Percentiles rank a stretch among this genome's conserved stretches.
Conservation (phyloP, 495 filamentous ascomycete genomes). For the Neurospora africana region DNA sequence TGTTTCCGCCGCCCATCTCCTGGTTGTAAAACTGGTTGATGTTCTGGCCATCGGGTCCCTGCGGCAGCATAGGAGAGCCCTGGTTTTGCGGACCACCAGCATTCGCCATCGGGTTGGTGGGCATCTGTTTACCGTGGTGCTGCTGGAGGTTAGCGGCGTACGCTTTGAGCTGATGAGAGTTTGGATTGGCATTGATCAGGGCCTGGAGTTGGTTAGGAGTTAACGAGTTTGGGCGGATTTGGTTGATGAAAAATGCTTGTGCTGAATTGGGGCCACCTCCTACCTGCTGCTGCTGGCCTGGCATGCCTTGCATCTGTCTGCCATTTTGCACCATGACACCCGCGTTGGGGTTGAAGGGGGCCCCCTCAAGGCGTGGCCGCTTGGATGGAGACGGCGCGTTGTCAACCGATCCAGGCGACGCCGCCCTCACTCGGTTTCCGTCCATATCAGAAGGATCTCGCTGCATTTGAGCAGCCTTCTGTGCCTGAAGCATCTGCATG, state of each 20-base stretch:
- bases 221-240: slow-evolving; percentile 64
- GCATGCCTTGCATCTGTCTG: slow-evolving; percentile 60
- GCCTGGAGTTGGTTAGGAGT: slow-evolving; percentile 67
- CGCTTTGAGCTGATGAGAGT: slow-evolving; percentile 47
- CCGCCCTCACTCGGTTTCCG: slow-evolving; percentile 67
- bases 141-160: slow-evolving; percentile 75
- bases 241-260: slow-evolving; percentile 61
- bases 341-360: slow-evolving; percentile 53
- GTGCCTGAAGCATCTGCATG: slow-evolving; percentile 54
- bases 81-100: slow-evolving; percentile 45
- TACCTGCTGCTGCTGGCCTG: slow-evolving; percentile 64
- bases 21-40: slow-evolving; percentile 60
- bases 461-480: slow-evolving; percentile 67
- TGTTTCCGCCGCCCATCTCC: slow-evolving; percentile 41
- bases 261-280: slow-evolving; percentile 39
- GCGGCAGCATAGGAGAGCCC: slow-evolving; percentile 69
- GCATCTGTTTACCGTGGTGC: slow-evolving; percentile 71
- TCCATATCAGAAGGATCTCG: slow-evolving; percentile 80
- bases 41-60: slow-evolving; percentile 53
- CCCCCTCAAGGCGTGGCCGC: slow-evolving; percentile 72
- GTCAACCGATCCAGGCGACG: slow-evolving; percentile 71
- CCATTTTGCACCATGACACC: slow-evolving; percentile 69
- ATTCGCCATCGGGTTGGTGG: slow-evolving; percentile 51
- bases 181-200: slow-evolving; percentile 49
- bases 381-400: slow-evolving; percentile 91